Evolutionary conservation across 148 eudicot genomes (phyloP).

Genomic region (Rheum nobile): DNA sequence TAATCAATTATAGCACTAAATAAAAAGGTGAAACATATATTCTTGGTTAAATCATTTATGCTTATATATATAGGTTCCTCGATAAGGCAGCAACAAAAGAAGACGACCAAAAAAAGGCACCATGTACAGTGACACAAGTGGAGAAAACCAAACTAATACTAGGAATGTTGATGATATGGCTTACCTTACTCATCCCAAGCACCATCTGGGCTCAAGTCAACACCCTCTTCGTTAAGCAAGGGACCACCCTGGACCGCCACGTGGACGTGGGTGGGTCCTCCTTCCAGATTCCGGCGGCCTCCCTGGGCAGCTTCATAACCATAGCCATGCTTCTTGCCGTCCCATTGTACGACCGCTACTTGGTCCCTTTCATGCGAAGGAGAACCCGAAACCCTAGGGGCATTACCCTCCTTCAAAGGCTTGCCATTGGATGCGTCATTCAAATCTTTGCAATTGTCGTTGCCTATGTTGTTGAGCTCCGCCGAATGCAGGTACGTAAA

Average conservation of each 20-base stretch:
- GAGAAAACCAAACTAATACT: conserved; percentile 65
- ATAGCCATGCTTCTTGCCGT: conserved; percentile 59
- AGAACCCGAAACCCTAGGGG: conserved; percentile 68
- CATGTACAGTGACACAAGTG: conserved; percentile 75
- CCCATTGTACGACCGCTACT: conserved; percentile 68
- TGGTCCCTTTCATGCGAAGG: conserved; percentile 54
- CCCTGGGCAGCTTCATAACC: conserved; percentile 67
- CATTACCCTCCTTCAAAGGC: conserved; percentile 61
- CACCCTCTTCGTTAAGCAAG: conserved; percentile 84
- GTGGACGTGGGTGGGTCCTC: conserved; percentile 24
- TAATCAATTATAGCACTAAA: too few species aligned
- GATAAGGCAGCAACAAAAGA: conserved; percentile 61
- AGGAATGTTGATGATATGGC: conserved; percentile 73
- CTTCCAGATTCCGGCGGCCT: conserved; percentile 75
- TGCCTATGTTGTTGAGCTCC: conserved; percentile 53
- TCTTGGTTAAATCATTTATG: too few species aligned
- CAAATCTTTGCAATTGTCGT: conserved; percentile 57
- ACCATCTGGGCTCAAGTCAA: conserved; percentile 88
- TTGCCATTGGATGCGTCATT: conserved; percentile 58
- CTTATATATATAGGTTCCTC: conserved; percentile 35
- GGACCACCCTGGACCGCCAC: conserved; percentile 66
- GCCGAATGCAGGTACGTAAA: conserved; percentile 32
- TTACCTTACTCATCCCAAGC: conserved; percentile 66
- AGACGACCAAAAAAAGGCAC: conserved; percentile 25
- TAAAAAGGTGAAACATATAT: too few species aligned